Evolutionary conservation across 2,329 filamentous ascomycete species (phyloP), one percentile per base, ranked within the genome.

Genomic region (Alternaria sp.): DNA sequence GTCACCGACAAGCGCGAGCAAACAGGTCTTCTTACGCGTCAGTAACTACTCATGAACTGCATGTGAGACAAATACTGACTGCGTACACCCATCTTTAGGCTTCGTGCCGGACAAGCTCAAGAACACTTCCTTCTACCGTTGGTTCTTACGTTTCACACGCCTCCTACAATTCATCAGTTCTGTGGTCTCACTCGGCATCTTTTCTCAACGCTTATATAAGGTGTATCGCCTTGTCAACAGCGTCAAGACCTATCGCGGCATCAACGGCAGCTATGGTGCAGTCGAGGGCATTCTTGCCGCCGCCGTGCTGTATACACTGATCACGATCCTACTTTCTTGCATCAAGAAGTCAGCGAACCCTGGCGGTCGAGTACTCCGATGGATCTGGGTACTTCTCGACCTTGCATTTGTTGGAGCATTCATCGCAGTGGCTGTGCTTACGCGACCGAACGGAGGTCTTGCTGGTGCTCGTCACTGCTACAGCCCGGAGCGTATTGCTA

Each of bases 241-340:
- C 28, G 71, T 76, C 68, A 77, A 75, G 51, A 67, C 65, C 2
- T 67, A 71, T 21, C 69, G 69, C 26, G 74, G 74, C 23, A 63
- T 79, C n/a, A 67, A 71, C 25, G 54, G 73, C 20, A 74, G 79
- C 41, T 80, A 78, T 47, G 76, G 79, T 23, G 80, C 82, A 18
- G 82, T 84, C 41, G 81, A 83, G 67, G 82, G 81, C 57, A 84
- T 84, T 50, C 78, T 84, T 21, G 79, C 81, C 10, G 82, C 82
- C 6, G 82, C 82, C 5, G 78, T 82, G 12, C 66, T 81, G 7
- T 84, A 84, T 73, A 83, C 80, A 0, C 68, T 84, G 50, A 66
- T 81, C 62, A 71, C 75, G 46, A 80, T 76, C 58, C 47, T 81
- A 6, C 55, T 83, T 18, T 69, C 65, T 3, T 77, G 78, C 66